A percentile compares a stretch with the other conserved stretches of the same genome.
These are phyloP conservation scores for Calonectria pauciramosa DNA, from an alignment of 2,329 filamentous ascomycete genomes.

Conservation along the genomic window DNA sequence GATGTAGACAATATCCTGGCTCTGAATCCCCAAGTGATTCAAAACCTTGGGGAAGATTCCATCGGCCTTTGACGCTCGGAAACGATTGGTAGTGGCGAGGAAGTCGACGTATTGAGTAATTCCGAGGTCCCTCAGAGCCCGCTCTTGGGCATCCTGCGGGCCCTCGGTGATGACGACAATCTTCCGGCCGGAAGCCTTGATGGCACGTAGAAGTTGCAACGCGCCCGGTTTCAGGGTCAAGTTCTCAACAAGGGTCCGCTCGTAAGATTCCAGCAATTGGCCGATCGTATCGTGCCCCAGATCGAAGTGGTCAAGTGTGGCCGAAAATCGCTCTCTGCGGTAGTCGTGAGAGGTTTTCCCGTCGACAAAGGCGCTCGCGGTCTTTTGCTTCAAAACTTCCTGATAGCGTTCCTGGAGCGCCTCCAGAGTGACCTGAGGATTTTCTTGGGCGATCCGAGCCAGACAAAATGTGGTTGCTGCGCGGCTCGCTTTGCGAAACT, in stretches of 20 bases:
- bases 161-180: conserved; percentile 62
- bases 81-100: conserved; percentile 50
- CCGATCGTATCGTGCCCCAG: conserved; percentile 34
- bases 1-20: conserved; percentile 46
- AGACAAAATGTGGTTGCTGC: conserved; percentile 52
- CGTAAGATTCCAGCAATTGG: conserved; percentile 47
- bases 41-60: conserved; percentile 47
- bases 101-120: conserved; percentile 46
- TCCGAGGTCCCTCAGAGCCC: conserved; percentile 49
- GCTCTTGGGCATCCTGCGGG: conserved; percentile 61
- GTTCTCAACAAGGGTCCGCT: conserved; percentile 44
- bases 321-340: conserved; percentile 54
- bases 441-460: conserved; percentile 39
- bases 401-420: conserved; percentile 46
- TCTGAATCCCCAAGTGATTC: conserved; percentile 39
- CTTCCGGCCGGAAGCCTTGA: conserved; percentile 54
- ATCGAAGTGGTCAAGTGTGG: conserved; percentile 47
- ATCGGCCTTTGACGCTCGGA: conserved; percentile 44
- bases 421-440: conserved; percentile 7
- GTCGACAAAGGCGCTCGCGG: conserved; percentile 57
- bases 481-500: conserved; percentile 57
- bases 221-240: conserved; percentile 55
- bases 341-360: conserved; percentile 60
- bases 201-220: conserved; percentile 47
- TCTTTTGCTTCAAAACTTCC: conserved; percentile 51